These are phyloP conservation scores for Magnaporthiopsis poae DNA, from an alignment of 2,329 filamentous ascomycete genomes.

Conservation along the genomic window DNA sequence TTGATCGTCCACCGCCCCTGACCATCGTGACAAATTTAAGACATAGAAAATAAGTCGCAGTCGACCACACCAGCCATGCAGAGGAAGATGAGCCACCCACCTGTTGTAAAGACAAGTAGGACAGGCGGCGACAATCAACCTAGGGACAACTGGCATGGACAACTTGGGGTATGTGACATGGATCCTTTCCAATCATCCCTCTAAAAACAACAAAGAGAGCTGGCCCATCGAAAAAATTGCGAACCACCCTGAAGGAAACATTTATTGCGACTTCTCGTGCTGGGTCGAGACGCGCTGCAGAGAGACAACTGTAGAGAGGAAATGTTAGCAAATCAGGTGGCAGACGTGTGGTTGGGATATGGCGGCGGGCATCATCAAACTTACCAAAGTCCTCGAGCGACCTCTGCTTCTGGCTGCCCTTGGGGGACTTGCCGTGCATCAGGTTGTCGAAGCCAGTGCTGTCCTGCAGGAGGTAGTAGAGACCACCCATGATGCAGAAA, in stretches of 20 bases:
- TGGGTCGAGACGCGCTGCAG: slow-evolving; percentile 83
- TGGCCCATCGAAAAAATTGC: slow-evolving; percentile 19
- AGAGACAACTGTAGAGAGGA: slow-evolving; percentile 56
- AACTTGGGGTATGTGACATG: slow-evolving; percentile 14
- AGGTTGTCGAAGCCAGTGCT: slow-evolving; percentile 78
- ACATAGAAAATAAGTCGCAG: slow-evolving; percentile 19
- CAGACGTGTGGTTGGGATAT: not conserved
- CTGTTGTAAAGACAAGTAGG: not conserved
- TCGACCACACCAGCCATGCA: not conserved
- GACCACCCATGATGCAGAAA: slow-evolving; percentile 63
- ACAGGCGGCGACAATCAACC: not conserved
- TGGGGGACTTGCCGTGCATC: slow-evolving; percentile 81
- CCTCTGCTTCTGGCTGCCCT: slow-evolving; percentile 73
- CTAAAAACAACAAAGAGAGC: not conserved
- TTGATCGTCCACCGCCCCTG: slow-evolving; percentile 16
- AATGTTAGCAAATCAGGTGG: slow-evolving; percentile 33
- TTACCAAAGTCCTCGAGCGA: slow-evolving; percentile 83
- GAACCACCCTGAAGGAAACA: slow-evolving; percentile 21
- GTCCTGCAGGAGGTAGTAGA: slow-evolving; percentile 73
- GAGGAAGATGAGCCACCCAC: not conserved
- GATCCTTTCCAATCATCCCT: slow-evolving; percentile 13
- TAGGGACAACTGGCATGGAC: not conserved
- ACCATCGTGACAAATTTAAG: slow-evolving; percentile 25
- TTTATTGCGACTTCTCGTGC: slow-evolving; percentile 76
- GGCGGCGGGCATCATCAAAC: slow-evolving; percentile 24